Conservation (phyloP, 495 filamentous ascomycete species). For the Letharia columbiana region DNA sequence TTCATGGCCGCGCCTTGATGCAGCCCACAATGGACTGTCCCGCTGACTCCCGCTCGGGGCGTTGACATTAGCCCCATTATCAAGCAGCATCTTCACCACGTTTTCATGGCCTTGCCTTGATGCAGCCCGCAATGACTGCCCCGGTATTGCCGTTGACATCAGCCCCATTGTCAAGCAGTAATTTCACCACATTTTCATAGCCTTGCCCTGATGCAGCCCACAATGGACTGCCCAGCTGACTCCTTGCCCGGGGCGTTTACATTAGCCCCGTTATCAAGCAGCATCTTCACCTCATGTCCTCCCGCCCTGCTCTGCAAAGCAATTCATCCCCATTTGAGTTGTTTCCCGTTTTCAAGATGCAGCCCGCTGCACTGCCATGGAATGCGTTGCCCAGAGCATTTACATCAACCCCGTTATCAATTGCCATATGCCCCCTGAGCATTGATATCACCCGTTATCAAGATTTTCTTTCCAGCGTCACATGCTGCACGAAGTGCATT, state of each 20-base stretch:
- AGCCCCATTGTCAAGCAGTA: neutral
- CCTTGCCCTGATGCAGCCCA: neutral
- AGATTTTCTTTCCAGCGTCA: too few relatives aligned
- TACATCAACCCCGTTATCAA: conserved; percentile 21
- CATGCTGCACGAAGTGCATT: conserved; percentile 21
- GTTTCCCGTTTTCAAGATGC: conserved; percentile 6
- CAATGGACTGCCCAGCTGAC: neutral
- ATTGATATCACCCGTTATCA: too few relatives aligned
- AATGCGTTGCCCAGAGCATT: neutral
- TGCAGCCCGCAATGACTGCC: too few relatives aligned
- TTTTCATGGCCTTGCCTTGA: too few relatives aligned
- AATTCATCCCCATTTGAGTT: too few relatives aligned
- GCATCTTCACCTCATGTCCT: conserved; percentile 23
- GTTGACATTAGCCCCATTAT: conserved; percentile 24
- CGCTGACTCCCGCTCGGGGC: neutral
- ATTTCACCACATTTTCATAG: neutral
- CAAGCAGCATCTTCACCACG: conserved; percentile 26
- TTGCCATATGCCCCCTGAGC: too few relatives aligned
- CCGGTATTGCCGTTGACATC: conserved; percentile 22
- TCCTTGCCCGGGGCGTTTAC: conserved; percentile 10
- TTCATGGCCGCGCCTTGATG: neutral
- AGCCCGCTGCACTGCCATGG: conserved; percentile 21
- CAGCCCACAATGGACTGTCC: neutral
- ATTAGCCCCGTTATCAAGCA: conserved; percentile 26
- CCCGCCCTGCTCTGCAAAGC: conserved; percentile 27